phyloP scores from a whole-genome alignment of 306 rosid genomes.

The Arachis stenosperma region DNA sequence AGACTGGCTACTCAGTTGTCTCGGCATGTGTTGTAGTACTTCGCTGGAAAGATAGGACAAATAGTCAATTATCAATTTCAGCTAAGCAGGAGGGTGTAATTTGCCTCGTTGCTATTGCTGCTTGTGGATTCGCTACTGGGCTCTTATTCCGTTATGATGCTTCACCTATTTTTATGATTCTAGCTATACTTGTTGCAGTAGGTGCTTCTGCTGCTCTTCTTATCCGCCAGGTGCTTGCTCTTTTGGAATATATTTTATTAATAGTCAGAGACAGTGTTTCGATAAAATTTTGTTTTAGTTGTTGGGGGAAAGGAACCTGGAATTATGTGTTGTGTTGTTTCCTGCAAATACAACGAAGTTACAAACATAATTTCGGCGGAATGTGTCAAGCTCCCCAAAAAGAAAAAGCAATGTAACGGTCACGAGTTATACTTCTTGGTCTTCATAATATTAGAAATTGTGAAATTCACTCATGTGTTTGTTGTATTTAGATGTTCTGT shows the following conservation, averaged over 20 bases:
- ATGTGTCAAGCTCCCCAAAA: constrained; percentile 32
- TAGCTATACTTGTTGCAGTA: constrained; percentile 54
- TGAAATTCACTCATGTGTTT: constrained; percentile 16
- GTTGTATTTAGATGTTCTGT: constrained; percentile 30
- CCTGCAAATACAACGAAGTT: constrained; percentile 23
- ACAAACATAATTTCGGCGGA: constrained; percentile 18
- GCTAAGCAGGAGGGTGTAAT: constrained; percentile 75
- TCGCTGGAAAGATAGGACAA: constrained; percentile 79
- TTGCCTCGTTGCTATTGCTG: constrained; percentile 69
- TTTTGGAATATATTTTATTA: constrained; percentile 1
- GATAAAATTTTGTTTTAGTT: constrained; percentile 25
- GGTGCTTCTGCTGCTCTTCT: constrained; percentile 64
- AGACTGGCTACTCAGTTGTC: constrained; percentile 99
- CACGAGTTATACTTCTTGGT: constrained; percentile 22
- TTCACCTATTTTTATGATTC: constrained; percentile 52
- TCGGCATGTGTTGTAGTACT: constrained; percentile 89
- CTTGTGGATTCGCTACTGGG: constrained; percentile 81
- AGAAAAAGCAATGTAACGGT: constrained; percentile 31
- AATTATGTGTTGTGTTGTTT: constrained; percentile 31
- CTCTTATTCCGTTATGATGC: constrained; percentile 57
- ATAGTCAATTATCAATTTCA: constrained; percentile 55
- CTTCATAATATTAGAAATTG: constrained; percentile 26
- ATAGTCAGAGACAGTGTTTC: constrained; percentile 3
- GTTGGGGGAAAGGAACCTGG: constrained; percentile 2
- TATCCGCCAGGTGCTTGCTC: constrained; percentile 71